These are phyloP conservation scores for Drosera spatulata DNA, from an alignment of 179 eudicot species.

Conservation along the genomic window DNA sequence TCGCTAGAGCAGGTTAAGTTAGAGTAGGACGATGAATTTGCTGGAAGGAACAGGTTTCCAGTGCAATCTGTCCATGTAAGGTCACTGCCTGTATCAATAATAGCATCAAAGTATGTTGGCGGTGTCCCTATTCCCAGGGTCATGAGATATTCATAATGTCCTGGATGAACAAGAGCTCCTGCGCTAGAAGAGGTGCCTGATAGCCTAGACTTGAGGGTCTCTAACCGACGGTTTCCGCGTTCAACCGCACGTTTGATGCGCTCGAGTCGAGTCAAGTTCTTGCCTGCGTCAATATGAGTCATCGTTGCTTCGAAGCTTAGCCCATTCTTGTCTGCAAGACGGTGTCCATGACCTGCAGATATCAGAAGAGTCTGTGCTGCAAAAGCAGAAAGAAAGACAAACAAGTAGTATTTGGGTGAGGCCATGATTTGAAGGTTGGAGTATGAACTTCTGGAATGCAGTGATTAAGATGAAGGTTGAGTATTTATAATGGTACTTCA, in stretches of 20 bases:
- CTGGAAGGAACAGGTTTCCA: not conserved
- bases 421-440: no score
- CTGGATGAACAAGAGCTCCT: not conserved
- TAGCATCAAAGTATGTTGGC: not conserved
- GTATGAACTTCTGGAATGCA: no score
- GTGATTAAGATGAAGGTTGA: no score
- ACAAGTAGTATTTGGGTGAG: no score
- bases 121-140: not conserved
- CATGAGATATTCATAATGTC: not conserved
- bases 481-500: no score
- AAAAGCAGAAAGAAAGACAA: no score
- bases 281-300: not conserved
- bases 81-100: not conserved
- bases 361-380: no score
- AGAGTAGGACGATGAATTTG: not conserved
- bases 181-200: not conserved
- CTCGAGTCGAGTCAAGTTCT: not conserved
- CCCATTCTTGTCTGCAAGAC: not conserved
- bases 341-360: not conserved
- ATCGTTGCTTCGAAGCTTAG: not conserved
- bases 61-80: not conserved
- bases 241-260: not conserved
- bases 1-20: not conserved
- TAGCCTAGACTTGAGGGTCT: not conserved
- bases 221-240: not conserved